phyloP scores from a whole-genome alignment of 371 early-diverging fungal species.

The Mortierella polycephala region DNA sequence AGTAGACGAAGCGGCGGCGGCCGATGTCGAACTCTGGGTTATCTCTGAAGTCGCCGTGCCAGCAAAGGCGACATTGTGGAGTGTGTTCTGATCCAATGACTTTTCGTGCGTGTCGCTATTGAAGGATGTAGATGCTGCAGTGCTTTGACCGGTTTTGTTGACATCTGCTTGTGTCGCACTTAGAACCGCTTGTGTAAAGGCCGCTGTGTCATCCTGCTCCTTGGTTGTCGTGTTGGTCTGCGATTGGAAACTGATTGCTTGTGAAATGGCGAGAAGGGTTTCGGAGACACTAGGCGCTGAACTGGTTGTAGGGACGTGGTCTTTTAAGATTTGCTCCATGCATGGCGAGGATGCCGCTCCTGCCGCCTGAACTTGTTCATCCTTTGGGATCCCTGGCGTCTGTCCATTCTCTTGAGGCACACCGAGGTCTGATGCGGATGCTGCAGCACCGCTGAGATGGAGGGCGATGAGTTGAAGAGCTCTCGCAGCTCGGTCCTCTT shows the following conservation, averaged over 20 bases:
- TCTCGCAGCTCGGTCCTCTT: constrained; percentile 44
- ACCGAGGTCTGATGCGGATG: constrained; percentile 3
- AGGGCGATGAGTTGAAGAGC: constrained; percentile 48
- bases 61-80: constrained; percentile 8
- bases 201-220: constrained; percentile 22
- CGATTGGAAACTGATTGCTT: constrained; percentile 38
- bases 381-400: background rate
- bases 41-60: background rate
- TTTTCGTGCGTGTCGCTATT: background rate
- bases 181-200: constrained; percentile 37
- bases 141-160: constrained; percentile 11
- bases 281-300: constrained; percentile 20
- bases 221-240: background rate
- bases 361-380: background rate
- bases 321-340: constrained; percentile 11
- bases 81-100: constrained; percentile 3
- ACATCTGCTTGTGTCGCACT: constrained; percentile 31
- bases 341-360: background rate
- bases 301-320: constrained; percentile 4
- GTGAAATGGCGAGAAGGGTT: constrained; percentile 41
- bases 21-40: background rate
- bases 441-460: constrained; percentile 19
- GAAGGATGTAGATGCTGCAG: background rate
- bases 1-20: constrained; percentile 2
- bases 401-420: constrained; percentile 5